A percentile compares a stretch with the other conserved stretches of the same genome.
Conservation (phyloP, 2,329 filamentous ascomycete species). For the Gyromitra esculenta region DNA sequence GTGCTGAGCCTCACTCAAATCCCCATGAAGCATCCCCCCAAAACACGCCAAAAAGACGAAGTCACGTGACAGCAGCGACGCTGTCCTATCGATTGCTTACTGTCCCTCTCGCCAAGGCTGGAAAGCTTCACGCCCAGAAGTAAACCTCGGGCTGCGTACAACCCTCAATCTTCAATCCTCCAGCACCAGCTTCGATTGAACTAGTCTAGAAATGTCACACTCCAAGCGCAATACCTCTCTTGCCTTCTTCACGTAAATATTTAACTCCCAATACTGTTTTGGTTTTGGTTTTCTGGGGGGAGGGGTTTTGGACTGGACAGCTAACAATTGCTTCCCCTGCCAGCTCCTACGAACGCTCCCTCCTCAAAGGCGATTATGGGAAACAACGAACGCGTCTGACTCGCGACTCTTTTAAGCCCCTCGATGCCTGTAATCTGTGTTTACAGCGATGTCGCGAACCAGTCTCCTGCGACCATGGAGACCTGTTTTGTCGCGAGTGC, state of each 20-base stretch:
- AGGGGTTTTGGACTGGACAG: not conserved
- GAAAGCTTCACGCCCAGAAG: not conserved
- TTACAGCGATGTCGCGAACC: constrained; percentile 82
- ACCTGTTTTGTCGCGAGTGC: constrained; percentile 96
- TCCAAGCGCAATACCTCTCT: constrained; percentile 87
- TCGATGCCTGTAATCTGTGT: constrained; percentile 88
- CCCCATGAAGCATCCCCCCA: not conserved
- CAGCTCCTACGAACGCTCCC: constrained; percentile 78
- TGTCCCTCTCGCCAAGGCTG: constrained; percentile 25
- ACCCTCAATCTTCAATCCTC: not conserved
- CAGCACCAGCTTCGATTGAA: constrained; percentile 16
- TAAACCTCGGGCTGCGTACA: not conserved
- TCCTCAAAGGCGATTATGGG: constrained; percentile 84
- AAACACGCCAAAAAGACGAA: constrained; percentile 26
- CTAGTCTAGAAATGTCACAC: constrained; percentile 49
- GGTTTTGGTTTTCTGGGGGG: too few species aligned
- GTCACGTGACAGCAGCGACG: constrained; percentile 17
- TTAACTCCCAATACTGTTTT: not conserved
- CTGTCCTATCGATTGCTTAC: constrained; percentile 29
- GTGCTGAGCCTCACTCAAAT: not conserved
- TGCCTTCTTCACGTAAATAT: constrained; percentile 79
- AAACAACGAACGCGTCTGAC: constrained; percentile 82
- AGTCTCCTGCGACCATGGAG: constrained; percentile 82
- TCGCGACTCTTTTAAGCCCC: constrained; percentile 90
- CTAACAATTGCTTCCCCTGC: constrained; percentile 21